A percentile compares a stretch with the other conserved stretches of the same genome.
These are phyloP conservation scores for Syzygium aromaticum DNA, from an alignment of 345 rosid genomes.

Conservation along the genomic window DNA sequence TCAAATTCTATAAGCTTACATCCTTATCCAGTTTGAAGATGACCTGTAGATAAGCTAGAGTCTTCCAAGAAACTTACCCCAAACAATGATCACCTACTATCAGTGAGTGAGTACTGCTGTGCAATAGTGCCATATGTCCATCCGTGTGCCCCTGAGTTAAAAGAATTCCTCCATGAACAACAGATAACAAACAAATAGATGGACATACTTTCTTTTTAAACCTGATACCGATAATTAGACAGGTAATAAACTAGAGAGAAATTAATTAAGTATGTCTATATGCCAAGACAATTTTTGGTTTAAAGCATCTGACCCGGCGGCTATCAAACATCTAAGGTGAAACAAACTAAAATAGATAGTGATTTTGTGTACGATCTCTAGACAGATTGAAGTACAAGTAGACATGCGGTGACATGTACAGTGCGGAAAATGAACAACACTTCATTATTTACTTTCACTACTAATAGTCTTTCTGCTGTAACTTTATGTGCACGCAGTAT, in stretches of 20 bases:
- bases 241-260: background rate
- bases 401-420: background rate
- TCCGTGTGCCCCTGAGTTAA: slow-evolving; percentile 83
- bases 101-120: slow-evolving; percentile 53
- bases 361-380: background rate
- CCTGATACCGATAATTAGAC: background rate
- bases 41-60: background rate
- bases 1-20: background rate
- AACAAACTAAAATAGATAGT: background rate
- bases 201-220: background rate
- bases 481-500: background rate
- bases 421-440: background rate
- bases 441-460: background rate
- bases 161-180: background rate
- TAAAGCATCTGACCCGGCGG: background rate
- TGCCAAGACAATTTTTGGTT: background rate
- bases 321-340: background rate
- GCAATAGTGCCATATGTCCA: slow-evolving; percentile 75
- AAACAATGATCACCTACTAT: slow-evolving; percentile 91
- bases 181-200: background rate
- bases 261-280: background rate
- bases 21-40: background rate
- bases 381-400: background rate
- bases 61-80: slow-evolving; percentile 52
- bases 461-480: background rate